These are phyloP conservation scores for Pseudocohnilembus persalinus DNA, from an alignment of 169 alveolate species.

Conservation along the genomic window DNA sequence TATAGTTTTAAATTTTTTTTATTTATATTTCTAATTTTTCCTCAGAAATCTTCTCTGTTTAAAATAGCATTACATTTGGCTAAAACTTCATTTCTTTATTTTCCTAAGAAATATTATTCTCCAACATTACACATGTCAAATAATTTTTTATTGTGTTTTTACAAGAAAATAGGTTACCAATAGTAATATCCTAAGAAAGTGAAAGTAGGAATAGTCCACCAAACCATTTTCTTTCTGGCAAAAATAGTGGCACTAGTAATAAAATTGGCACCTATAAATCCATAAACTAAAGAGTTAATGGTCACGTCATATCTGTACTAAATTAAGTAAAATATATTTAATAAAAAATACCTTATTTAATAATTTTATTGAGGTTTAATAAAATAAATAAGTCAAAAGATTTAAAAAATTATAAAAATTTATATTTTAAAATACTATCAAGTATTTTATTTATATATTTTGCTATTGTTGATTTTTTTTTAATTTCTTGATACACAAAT, in stretches of 20 bases:
- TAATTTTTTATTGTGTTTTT: slow-evolving; percentile 57
- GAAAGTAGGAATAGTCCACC: slow-evolving; percentile 61
- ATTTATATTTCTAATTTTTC: no score
- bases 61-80: slow-evolving; percentile 56
- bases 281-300: slow-evolving; percentile 50
- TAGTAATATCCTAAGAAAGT: slow-evolving; percentile 46
- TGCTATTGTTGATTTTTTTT: no score
- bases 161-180: slow-evolving; percentile 41
- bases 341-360: no score
- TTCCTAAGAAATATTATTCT: slow-evolving; percentile 62
- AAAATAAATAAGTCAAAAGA: no score
- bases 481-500: no score
- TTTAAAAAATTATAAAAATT: no score
- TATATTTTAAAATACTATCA: no score
- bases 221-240: slow-evolving; percentile 56
- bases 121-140: slow-evolving; percentile 75
- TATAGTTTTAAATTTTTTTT: no score
- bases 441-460: no score
- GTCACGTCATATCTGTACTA: slow-evolving; percentile 62
- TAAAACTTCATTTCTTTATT: slow-evolving; percentile 59
- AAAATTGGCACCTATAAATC: slow-evolving; percentile 45
- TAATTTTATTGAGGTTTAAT: no score
- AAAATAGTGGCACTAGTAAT: slow-evolving; percentile 56
- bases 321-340: neutral
- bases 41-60: slow-evolving; percentile 72